A percentile compares a stretch with the other conserved stretches of the same genome.
Conservation (phyloP, 805 yeast genomes). For the Maudiozyma bulderi region DNA sequence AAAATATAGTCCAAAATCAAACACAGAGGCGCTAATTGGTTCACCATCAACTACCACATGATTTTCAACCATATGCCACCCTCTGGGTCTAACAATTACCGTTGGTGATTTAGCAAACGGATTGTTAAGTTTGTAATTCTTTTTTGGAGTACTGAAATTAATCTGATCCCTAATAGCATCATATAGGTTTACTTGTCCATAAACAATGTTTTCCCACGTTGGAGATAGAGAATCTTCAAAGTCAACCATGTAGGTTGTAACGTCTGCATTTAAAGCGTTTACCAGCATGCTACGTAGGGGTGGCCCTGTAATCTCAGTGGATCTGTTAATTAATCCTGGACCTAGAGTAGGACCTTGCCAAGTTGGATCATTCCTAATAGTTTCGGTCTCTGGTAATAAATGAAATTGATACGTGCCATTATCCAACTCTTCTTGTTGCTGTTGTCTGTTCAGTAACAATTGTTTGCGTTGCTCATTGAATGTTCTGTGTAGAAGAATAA, state of each 20-base stretch:
- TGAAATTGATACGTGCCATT: conserved; percentile 45
- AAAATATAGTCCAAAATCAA: conserved; percentile 73
- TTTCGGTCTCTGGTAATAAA: conserved; percentile 56
- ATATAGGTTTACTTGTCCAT: conserved; percentile 70
- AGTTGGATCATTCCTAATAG: conserved; percentile 59
- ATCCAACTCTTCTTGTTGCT: conserved; percentile 52
- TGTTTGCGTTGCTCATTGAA: conserved; percentile 54
- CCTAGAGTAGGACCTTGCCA: conserved; percentile 72
- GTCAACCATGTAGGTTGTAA: conserved; percentile 79
- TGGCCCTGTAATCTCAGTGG: conserved; percentile 80
- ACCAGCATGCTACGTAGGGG: conserved; percentile 77
- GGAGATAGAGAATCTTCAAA: conserved; percentile 81
- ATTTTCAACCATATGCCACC: conserved; percentile 75
- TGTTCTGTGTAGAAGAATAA: conserved; percentile 63
- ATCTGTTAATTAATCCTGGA: conserved; percentile 62
- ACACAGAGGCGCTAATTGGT: conserved; percentile 65
- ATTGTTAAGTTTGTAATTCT: conserved; percentile 38
- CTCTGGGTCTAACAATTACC: conserved; percentile 77
- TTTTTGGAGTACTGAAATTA: conserved; percentile 35
- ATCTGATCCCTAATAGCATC: conserved; percentile 68
- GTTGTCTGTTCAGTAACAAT: conserved; percentile 52
- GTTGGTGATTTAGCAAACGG: conserved; percentile 44
- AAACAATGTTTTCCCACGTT: conserved; percentile 70
- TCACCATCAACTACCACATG: conserved; percentile 65
- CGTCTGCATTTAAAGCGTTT: conserved; percentile 69